Percentiles rank a stretch among this genome's conserved stretches.
These are phyloP conservation scores for Dittrichia graveolens DNA, from an alignment of 129 eudicot species.

Conservation along the genomic window DNA sequence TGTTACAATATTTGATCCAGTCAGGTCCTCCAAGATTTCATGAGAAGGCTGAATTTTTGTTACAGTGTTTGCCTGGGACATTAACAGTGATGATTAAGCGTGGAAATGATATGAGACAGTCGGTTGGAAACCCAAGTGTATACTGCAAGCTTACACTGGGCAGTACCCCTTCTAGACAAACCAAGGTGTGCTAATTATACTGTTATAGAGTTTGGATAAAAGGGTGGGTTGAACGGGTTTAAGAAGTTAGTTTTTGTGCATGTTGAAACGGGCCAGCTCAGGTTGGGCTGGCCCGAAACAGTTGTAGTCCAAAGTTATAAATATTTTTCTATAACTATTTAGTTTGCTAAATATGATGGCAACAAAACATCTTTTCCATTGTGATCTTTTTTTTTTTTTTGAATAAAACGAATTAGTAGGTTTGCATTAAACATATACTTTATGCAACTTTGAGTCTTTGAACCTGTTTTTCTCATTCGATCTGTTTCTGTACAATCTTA, in stretches of 20 bases:
- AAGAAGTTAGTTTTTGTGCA: background rate
- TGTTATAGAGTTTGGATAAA: background rate
- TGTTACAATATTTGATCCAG: conserved; percentile 87
- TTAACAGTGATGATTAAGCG: conserved; percentile 82
- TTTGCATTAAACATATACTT: too few species aligned
- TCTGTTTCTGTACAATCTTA: too few species aligned
- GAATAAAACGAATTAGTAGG: too few species aligned
- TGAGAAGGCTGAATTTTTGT: conserved; percentile 85
- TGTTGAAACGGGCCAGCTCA: background rate
- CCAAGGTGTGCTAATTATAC: conserved; percentile 53
- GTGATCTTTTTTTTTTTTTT: too few species aligned
- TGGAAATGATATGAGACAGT: conserved; percentile 92
- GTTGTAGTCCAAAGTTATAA: too few species aligned
- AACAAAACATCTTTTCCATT: too few species aligned
- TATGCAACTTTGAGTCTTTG: too few species aligned
- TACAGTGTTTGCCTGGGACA: conserved; percentile 99
- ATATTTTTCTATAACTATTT: too few species aligned
- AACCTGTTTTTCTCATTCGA: too few species aligned
- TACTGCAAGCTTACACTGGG: conserved; percentile 97
- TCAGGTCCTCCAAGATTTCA: conserved; percentile 99
- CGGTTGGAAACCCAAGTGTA: conserved; percentile 94
- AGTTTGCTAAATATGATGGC: too few species aligned
- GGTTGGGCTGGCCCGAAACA: too few species aligned
- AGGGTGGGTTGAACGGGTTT: background rate
- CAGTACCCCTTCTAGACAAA: conserved; percentile 74